phyloP scores from a whole-genome alignment of 176 grass and related monocot species.

The Otatea glauca region DNA sequence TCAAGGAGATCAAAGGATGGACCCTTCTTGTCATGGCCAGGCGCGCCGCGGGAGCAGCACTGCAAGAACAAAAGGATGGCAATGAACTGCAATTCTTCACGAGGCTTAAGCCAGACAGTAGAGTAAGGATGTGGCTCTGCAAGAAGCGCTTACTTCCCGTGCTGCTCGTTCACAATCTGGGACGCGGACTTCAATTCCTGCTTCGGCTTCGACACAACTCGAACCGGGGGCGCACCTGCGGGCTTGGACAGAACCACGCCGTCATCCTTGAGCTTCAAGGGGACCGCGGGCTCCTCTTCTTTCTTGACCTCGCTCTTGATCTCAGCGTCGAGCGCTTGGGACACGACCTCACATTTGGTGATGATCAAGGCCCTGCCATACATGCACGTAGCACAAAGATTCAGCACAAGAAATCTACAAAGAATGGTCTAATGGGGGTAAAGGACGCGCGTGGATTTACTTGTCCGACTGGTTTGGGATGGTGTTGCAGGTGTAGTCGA shows the following conservation, averaged over 20 bases:
- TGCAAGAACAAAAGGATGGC: constrained; percentile 7
- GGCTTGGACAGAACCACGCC: constrained; percentile 19
- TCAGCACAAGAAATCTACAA: not conserved
- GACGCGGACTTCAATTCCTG: constrained; percentile 72
- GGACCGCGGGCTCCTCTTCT: constrained; percentile 37
- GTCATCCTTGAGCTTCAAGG: constrained; percentile 49
- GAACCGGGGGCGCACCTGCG: not conserved
- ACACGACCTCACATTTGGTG: constrained; percentile 75
- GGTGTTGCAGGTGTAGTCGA: constrained; percentile 82
- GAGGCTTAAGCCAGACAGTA: not conserved
- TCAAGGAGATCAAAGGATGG: constrained; percentile 81
- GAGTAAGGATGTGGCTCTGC: not conserved
- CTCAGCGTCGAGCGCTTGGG: constrained; percentile 60
- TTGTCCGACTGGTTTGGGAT: constrained; percentile 53
- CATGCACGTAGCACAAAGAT: not conserved
- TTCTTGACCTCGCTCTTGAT: constrained; percentile 65
- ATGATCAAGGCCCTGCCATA: constrained; percentile 74
- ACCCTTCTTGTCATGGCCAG: constrained; percentile 89
- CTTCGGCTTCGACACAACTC: constrained; percentile 62
- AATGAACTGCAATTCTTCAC: not conserved
- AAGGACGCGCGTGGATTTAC: constrained; percentile 30
- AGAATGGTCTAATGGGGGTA: no score
- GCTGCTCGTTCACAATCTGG: constrained; percentile 87
- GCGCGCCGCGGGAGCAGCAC: constrained; percentile 82
- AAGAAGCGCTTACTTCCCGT: constrained; percentile 68